Evolutionary conservation across 306 rosid genomes (phyloP), one percentile per base, ranked within the genome.

Genomic region (Trichosanthes truncata): DNA sequence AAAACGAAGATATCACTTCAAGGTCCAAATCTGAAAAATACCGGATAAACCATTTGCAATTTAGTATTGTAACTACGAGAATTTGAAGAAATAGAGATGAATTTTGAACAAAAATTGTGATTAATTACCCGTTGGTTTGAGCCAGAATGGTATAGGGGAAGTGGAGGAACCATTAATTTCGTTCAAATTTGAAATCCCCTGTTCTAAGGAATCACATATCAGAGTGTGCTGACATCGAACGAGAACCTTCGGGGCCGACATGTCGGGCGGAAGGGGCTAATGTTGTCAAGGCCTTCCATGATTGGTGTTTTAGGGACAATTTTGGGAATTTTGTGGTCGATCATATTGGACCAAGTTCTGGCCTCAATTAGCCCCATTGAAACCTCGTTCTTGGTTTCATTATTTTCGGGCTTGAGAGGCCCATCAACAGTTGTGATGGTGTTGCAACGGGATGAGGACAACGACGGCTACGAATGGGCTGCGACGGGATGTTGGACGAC

Each of bases 281-380:
- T 66, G 4, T 91, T 97, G 77, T 95, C 97, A 25, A 95, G 96
- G 0, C 99, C 99, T 88, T 90, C 99, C 78, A 87, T 80, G 78
- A 65, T 81, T 29, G 97, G 91, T 12, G 91, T 91, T 80, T 52
- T 90, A 0, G 87, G 85, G 14, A 82, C 67, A 5, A 80, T n/a
- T 80, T 90, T 93, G 46, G 97, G 93, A 40, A 93, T 83, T 80
- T 83, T 93, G 18, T 86, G 68, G 33, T 89, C 85, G 81, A 95
- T 90, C 97, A 90, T 87, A 35, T 61, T 82, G 4, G 97, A 93
- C 97, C 99, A 95, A 23, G 93, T 83, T 77, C 91, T 95, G 4
- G 89, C 92, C 81, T 92, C 93, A 26, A 88, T 84, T 3, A 90
- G n/a, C 2, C 88, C 92, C 77, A 85, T 67, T 0, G 92, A 76